These are phyloP conservation scores for Gossypioides kirkii DNA, from an alignment of 345 rosid species.

Conservation along the genomic window DNA sequence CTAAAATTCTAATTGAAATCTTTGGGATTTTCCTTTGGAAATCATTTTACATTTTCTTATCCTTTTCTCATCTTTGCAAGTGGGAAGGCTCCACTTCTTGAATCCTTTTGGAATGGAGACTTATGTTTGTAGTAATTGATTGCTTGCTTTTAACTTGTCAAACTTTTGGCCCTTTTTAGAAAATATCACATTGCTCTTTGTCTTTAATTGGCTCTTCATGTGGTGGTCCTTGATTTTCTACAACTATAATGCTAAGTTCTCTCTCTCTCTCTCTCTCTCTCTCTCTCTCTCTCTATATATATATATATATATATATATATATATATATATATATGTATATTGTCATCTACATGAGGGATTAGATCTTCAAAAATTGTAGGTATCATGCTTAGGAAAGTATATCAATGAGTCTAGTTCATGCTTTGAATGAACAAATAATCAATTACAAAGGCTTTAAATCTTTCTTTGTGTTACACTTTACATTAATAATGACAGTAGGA, in stretches of 20 bases:
- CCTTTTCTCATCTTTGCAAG: background rate
- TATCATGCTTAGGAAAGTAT: background rate
- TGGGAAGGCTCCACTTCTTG: background rate
- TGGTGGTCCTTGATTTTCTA: too few species aligned
- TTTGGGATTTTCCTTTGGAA: too few species aligned
- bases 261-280: too few species aligned
- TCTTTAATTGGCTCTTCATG: background rate
- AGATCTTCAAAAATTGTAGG: background rate
- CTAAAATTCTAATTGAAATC: too few species aligned
- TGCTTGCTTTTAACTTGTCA: background rate
- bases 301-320: too few species aligned
- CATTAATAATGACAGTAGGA: too few species aligned
- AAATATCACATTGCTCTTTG: background rate
- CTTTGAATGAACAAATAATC: background rate
- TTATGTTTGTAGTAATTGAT: background rate
- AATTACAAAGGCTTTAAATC: background rate
- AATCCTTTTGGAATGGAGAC: background rate
- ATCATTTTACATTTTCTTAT: too few species aligned
- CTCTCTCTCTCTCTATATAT: too few species aligned
- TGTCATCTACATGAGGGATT: background rate
- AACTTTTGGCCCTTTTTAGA: background rate
- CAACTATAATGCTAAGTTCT: background rate
- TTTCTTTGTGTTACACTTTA: too few species aligned
- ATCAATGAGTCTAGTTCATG: background rate
- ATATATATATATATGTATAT: too few species aligned